These are phyloP conservation scores for Diaporthe sp. DNA, from an alignment of 2,329 filamentous ascomycete species.

Conservation along the genomic window DNA sequence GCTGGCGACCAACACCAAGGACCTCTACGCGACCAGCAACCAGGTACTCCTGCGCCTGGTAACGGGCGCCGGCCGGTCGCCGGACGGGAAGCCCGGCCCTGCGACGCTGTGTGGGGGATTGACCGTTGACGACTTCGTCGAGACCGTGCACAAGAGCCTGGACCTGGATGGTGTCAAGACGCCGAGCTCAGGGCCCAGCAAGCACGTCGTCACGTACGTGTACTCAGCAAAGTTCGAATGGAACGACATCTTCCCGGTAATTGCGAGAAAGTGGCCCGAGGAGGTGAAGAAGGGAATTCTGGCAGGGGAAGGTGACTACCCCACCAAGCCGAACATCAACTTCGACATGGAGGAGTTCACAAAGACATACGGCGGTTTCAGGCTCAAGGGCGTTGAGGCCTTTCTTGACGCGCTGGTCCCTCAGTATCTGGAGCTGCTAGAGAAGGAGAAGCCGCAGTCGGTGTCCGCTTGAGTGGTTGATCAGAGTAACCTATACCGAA, in stretches of 20 bases:
- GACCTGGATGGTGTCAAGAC: conserved; percentile 35
- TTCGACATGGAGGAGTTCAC: conserved; percentile 17
- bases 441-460: conserved; percentile 18
- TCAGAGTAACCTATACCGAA: neutral
- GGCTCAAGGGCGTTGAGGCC: conserved; percentile 34
- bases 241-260: conserved; percentile 35
- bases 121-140: conserved; percentile 32
- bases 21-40: conserved; percentile 39
- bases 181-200: conserved; percentile 34
- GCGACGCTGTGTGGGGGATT: neutral
- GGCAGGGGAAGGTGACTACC: conserved; percentile 38
- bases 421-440: conserved; percentile 39
- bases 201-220: conserved; percentile 32
- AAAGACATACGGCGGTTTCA: conserved; percentile 31
- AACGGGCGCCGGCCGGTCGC: conserved; percentile 11
- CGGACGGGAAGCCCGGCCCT: conserved; percentile 15
- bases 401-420: conserved; percentile 37
- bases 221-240: conserved; percentile 28
- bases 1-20: conserved; percentile 32
- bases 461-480: neutral
- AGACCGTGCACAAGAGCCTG: conserved; percentile 35
- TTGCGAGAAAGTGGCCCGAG: conserved; percentile 38
- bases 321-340: conserved; percentile 32
- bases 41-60: conserved; percentile 26
- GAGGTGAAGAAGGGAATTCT: conserved; percentile 39